phyloP scores from a whole-genome alignment of 2,329 filamentous ascomycete species.

The Sarocladium kiliense region DNA sequence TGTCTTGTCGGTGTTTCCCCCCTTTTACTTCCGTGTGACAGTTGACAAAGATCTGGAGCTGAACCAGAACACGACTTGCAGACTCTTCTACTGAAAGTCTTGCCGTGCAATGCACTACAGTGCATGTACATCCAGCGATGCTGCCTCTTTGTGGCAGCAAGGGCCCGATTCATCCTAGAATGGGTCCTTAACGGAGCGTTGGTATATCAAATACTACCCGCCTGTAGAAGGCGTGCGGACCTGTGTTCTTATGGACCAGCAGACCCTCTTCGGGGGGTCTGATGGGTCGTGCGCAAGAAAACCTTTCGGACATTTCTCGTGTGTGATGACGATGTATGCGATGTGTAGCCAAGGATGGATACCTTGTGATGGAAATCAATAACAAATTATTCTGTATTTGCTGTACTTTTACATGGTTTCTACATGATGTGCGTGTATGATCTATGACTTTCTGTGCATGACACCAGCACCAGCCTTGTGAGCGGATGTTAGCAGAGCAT shows the following conservation, averaged over 20 bases:
- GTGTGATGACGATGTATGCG: background rate
- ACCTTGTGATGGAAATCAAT: no score
- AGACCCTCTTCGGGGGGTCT: conserved; percentile 18
- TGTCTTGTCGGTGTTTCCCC: background rate
- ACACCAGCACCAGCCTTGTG: conserved; percentile 10
- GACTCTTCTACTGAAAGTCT: background rate
- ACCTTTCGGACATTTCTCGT: conserved; percentile 31
- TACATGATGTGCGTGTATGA: background rate
- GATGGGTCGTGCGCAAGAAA: conserved; percentile 36
- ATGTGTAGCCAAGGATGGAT: no score
- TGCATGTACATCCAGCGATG: conserved; percentile 57
- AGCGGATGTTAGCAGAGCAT: background rate
- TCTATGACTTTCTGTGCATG: conserved; percentile 12
- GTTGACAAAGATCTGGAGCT: background rate
- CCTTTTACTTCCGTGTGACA: background rate
- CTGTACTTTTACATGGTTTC: background rate
- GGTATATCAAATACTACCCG: conserved; percentile 49
- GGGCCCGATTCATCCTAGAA: conserved; percentile 63
- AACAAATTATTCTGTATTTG: no score
- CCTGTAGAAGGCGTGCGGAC: conserved; percentile 33
- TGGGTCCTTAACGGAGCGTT: conserved; percentile 79
- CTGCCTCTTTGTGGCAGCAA: conserved; percentile 68
- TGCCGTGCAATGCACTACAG: background rate
- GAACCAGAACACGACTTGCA: background rate
- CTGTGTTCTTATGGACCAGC: conserved; percentile 17